phyloP scores from a whole-genome alignment of 2,329 filamentous ascomycete species.

The Colletotrichum destructivum region DNA sequence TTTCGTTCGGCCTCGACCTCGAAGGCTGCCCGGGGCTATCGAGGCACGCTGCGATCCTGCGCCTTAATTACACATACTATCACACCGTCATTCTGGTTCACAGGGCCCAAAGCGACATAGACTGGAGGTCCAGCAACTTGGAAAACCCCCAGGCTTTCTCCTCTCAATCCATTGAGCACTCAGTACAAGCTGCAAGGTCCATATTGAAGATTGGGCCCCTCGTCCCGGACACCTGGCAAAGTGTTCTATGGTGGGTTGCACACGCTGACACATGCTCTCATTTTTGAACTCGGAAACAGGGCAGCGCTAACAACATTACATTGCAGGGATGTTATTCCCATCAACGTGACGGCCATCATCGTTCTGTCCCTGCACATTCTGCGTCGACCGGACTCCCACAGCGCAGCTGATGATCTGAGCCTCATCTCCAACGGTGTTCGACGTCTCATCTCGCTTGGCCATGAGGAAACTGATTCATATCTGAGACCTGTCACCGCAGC shows the following conservation, averaged over 20 bases:
- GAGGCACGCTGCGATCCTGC: neutral
- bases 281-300: too few species aligned
- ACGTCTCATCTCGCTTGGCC: neutral
- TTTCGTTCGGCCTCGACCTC: neutral
- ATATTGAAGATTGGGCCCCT: neutral
- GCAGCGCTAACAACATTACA: neutral
- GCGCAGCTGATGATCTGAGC: neutral
- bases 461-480: neutral
- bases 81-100: conserved; percentile 8
- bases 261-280: too few species aligned
- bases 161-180: neutral
- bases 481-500: neutral
- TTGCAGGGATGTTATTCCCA: neutral
- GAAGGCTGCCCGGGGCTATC: neutral
- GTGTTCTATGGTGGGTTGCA: conserved; percentile 1
- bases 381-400: neutral
- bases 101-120: neutral
- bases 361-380: neutral
- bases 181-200: conserved; percentile 7
- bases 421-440: neutral
- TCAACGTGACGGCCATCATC: conserved; percentile 1
- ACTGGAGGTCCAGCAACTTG: neutral
- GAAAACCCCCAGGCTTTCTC: too few species aligned
- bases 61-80: conserved; percentile 7
- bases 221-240: neutral